Evolutionary conservation across 805 yeast genomes (phyloP), one percentile per base, ranked within the genome.

Genomic region (Kodamaea kaohsiungensis): DNA sequence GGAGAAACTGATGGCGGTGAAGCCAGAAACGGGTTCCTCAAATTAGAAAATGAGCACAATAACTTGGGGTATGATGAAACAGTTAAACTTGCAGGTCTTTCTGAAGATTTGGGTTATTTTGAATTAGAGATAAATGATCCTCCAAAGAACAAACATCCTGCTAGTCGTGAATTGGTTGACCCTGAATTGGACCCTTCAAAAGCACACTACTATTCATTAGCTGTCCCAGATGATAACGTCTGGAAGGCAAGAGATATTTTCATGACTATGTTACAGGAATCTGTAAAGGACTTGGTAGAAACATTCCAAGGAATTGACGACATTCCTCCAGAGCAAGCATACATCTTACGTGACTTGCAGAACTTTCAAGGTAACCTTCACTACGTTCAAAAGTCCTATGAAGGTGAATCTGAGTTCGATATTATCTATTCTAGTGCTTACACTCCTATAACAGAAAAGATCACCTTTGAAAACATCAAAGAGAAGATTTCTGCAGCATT

Each of bases 181-280:
- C 74, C 79, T 0, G 75, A 74, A 4, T 65, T 81, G 10, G 88
- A 89, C 67, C 86, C 91, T 2, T 66, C 77, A 0, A 76, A 72
- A 49, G 74, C 89, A 0, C 90, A 87, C 59, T 89, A 90, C 67
- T 57, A 84, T 18, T 84, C 92, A 12, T 72, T 92, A 59, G 76
- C 72, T 17, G 86, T 89, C 3, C 96, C 97, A 0, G 83, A 81
- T 56, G 88, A 81, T 38, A 79, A 84, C 53, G 77, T 81, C 7
- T 91, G 97, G 97, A 79, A 78, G 62, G 95, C 93, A 3, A 79
- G 79, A 54, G 97, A 91, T 52, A 79, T 92, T 4, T 91, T 85
- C 64, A 72, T 83, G 65, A 82, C 90, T 0, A 57, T 91, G 54
- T 60, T 91, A 40, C 86, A 87, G 59, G 95, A 91, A 49, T 83